A percentile compares a stretch with the other conserved stretches of the same genome.
Conservation (phyloP, 805 yeast species). For the Candida lessepsii region DNA sequence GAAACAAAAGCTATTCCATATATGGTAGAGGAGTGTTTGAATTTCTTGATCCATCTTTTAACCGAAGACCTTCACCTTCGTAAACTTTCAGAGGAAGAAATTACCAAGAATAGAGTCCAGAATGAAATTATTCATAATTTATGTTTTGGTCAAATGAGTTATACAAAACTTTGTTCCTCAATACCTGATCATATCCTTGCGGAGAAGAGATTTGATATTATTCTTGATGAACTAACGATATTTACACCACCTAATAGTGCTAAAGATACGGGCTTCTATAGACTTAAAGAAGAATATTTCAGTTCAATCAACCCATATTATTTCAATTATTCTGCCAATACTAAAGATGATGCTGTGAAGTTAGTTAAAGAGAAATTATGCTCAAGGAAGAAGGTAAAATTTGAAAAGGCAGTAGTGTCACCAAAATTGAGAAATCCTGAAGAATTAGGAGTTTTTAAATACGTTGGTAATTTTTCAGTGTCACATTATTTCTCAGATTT, state of each 20-base stretch:
- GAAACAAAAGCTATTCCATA: slow-evolving; percentile 52
- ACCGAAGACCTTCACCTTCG: slow-evolving; percentile 64
- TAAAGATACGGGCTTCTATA: slow-evolving; percentile 38
- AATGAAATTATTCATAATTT: slow-evolving; percentile 79
- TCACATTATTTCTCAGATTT: slow-evolving; percentile 54
- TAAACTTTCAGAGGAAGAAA: slow-evolving; percentile 47
- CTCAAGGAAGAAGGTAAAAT: slow-evolving; percentile 31
- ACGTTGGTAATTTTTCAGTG: slow-evolving; percentile 51
- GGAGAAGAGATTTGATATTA: slow-evolving; percentile 68
- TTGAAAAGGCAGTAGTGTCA: slow-evolving; percentile 51
- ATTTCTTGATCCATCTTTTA: slow-evolving; percentile 63
- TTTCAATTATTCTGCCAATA: slow-evolving; percentile 71
- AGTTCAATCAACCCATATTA: slow-evolving; percentile 61
- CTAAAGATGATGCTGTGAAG: slow-evolving; percentile 79
- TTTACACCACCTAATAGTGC: slow-evolving; percentile 33
- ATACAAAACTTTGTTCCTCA: slow-evolving; percentile 62
- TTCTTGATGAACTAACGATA: slow-evolving; percentile 33
- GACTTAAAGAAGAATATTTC: slow-evolving; percentile 35
- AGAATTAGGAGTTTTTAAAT: slow-evolving; percentile 38
- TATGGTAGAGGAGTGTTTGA: slow-evolving; percentile 78
- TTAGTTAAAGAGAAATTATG: slow-evolving; percentile 53
- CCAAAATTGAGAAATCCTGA: slow-evolving; percentile 45
- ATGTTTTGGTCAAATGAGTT: slow-evolving; percentile 72
- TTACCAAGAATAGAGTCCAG: slow-evolving; percentile 50
- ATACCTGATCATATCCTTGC: slow-evolving; percentile 75